phyloP scores from a whole-genome alignment of 148 eudicot genomes.

The Talinum fruticosum region DNA sequence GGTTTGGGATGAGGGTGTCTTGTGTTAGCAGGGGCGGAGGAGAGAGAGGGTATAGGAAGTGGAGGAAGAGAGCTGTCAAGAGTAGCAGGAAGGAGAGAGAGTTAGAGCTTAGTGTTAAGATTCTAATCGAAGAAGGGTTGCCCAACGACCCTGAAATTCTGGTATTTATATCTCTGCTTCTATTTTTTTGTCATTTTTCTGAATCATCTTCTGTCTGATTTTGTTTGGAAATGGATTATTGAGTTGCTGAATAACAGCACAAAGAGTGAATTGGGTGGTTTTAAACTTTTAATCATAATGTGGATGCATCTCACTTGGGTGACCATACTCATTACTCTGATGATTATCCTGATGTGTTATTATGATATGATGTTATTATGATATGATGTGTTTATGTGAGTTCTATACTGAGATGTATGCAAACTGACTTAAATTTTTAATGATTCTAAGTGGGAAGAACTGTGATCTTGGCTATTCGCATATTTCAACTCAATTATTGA shows the following conservation, averaged over 20 bases:
- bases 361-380: neutral
- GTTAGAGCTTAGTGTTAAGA: conserved; percentile 65
- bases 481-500: neutral
- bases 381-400: neutral
- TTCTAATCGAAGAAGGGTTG: conserved; percentile 78
- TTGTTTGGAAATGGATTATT: neutral
- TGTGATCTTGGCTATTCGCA: neutral
- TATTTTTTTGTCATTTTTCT: too few species aligned
- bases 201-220: neutral
- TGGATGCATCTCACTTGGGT: neutral
- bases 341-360: neutral
- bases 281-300: neutral
- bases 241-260: neutral
- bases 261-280: neutral
- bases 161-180: conserved; percentile 32
- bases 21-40: conserved; percentile 28
- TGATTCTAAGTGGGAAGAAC: neutral
- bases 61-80: conserved; percentile 29
- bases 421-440: neutral
- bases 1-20: conserved; percentile 28
- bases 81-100: conserved; percentile 43
- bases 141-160: conserved; percentile 78
- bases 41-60: conserved; percentile 65
- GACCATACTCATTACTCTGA: neutral
- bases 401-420: neutral